A percentile compares a stretch with the other conserved stretches of the same genome.
These are phyloP conservation scores for Alternaria hordeiaustralica DNA, from an alignment of 2,329 filamentous ascomycete genomes.

Conservation along the genomic window DNA sequence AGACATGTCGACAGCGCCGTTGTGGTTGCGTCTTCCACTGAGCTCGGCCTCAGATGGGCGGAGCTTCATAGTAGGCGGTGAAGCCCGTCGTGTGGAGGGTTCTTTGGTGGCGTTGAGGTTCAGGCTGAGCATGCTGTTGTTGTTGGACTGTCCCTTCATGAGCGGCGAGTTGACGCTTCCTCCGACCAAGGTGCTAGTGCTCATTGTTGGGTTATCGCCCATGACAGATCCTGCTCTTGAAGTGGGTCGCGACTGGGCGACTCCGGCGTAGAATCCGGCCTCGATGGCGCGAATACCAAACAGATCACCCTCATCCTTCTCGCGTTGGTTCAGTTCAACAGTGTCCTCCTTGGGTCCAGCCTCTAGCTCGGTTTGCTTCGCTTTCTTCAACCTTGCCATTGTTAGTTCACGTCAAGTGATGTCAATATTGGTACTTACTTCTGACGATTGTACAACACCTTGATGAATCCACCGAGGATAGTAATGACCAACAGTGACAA, in stretches of 20 bases:
- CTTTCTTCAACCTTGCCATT: slow-evolving; percentile 36
- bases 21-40: slow-evolving; percentile 44
- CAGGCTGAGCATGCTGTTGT: slow-evolving; percentile 44
- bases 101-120: slow-evolving; percentile 34
- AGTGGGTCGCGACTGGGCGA: slow-evolving; percentile 48
- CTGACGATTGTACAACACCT: slow-evolving; percentile 44
- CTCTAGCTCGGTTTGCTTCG: slow-evolving; percentile 36
- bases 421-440: slow-evolving; percentile 36
- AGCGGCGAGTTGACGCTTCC: slow-evolving; percentile 41
- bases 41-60: slow-evolving; percentile 47
- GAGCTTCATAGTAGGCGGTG: slow-evolving; percentile 38
- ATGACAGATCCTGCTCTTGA: slow-evolving; percentile 44
- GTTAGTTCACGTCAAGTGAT: slow-evolving; percentile 14
- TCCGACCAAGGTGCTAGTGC: slow-evolving; percentile 45
- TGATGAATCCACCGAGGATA: slow-evolving; percentile 42
- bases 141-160: slow-evolving; percentile 37
- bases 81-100: slow-evolving; percentile 24
- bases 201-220: slow-evolving; percentile 36
- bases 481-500: slow-evolving; percentile 37
- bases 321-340: slow-evolving; percentile 43
- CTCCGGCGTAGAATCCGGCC: slow-evolving; percentile 50
- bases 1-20: slow-evolving; percentile 44
- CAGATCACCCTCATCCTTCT: slow-evolving; percentile 49
- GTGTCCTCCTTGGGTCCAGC: slow-evolving; percentile 40
- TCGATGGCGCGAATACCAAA: slow-evolving; percentile 52